Percentiles rank a stretch among this genome's conserved stretches.
phyloP scores from a whole-genome alignment of 768 basidiomycete genomes.

The Trametes cinnabarina region DNA sequence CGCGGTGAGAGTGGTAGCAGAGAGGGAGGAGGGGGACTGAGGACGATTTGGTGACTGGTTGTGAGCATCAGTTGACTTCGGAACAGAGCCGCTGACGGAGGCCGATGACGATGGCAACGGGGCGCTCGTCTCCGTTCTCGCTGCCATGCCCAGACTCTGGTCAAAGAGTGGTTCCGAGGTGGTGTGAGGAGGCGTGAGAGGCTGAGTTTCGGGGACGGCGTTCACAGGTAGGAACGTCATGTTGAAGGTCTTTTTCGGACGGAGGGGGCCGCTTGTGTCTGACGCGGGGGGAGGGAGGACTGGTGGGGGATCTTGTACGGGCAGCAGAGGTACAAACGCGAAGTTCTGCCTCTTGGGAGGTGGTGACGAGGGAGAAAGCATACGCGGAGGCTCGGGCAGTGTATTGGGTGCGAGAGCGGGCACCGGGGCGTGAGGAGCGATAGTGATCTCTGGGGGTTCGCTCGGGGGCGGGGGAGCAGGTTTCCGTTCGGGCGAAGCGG shows the following conservation, averaged over 20 bases:
- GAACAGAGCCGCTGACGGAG: constrained; percentile 3
- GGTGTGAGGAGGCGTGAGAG: not conserved
- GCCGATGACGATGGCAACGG: constrained; percentile 9
- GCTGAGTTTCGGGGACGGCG: not conserved
- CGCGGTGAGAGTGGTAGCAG: not conserved
- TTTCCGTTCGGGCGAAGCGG: constrained; percentile 12
- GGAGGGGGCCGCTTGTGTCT: not conserved
- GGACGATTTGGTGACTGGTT: not conserved
- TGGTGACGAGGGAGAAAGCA: constrained; percentile 4
- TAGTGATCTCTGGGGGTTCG: constrained; percentile 15
- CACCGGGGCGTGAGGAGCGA: constrained; percentile 1
- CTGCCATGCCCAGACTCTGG: not conserved
- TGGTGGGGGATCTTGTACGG: constrained; percentile 22
- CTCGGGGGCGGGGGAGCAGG: constrained; percentile 7
- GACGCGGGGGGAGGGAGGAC: constrained; percentile 1
- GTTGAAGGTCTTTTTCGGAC: constrained; percentile 14
- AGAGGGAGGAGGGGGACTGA: not conserved
- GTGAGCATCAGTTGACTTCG: constrained; percentile 3
- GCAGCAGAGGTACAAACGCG: constrained; percentile 27
- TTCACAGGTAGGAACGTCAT: constrained; percentile 21
- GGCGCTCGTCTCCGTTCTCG: constrained; percentile 3
- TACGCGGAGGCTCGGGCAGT: not conserved
- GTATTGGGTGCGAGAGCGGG: not conserved
- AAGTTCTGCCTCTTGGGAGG: constrained; percentile 16
- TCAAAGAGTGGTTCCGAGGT: not conserved